Evolutionary conservation across 371 early-diverging fungal genomes (phyloP).

Genomic region (Saksenaea oblongispora): DNA sequence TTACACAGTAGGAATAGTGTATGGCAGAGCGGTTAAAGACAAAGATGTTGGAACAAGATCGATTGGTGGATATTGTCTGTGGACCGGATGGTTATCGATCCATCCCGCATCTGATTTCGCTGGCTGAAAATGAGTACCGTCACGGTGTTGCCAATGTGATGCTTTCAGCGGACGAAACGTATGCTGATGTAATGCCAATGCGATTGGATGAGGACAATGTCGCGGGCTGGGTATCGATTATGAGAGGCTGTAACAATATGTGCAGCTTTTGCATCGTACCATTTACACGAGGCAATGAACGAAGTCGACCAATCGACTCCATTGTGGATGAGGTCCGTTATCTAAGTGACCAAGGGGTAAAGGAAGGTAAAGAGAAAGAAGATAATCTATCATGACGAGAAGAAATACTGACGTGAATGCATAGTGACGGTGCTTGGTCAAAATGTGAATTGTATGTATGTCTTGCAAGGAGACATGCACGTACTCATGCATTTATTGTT

Average conservation of each 20-base stretch:
- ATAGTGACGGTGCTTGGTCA: conserved; percentile 75
- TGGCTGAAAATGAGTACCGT: conserved; percentile 63
- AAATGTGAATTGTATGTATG: conserved; percentile 69
- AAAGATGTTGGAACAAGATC: conserved; percentile 70
- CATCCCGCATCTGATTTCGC: conserved; percentile 69
- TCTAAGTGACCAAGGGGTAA: conserved; percentile 71
- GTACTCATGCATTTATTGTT: neutral
- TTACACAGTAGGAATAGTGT: conserved; percentile 20
- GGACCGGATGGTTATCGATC: conserved; percentile 83
- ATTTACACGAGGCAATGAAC: conserved; percentile 72
- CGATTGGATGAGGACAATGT: conserved; percentile 62
- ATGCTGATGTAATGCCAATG: conserved; percentile 80
- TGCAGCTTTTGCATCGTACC: conserved; percentile 83
- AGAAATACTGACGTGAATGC: neutral
- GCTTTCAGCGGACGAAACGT: conserved; percentile 83
- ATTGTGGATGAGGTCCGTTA: conserved; percentile 69
- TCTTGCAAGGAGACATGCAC: neutral
- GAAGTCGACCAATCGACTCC: conserved; percentile 74
- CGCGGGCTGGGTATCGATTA: conserved; percentile 72
- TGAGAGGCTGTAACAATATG: conserved; percentile 88
- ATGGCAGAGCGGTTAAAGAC: conserved; percentile 82
- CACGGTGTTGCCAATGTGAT: conserved; percentile 79
- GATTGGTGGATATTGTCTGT: conserved; percentile 79
- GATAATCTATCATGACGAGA: neutral
- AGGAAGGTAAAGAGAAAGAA: conserved; percentile 47